These are phyloP conservation scores for Lentinula raphanica DNA, from an alignment of 768 basidiomycete genomes.

Conservation along the genomic window DNA sequence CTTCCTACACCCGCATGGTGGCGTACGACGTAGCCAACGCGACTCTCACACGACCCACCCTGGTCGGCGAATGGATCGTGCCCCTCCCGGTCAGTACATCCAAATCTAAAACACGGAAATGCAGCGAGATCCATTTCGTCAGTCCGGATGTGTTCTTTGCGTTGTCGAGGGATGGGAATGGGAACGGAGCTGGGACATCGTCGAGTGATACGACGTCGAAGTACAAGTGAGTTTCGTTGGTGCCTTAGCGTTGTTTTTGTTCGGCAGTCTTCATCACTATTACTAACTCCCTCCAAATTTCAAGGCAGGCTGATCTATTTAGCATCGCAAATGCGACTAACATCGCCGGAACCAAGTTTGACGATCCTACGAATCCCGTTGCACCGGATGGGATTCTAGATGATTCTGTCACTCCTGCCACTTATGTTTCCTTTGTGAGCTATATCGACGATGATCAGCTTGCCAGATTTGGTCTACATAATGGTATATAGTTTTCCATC, in stretches of 20 bases:
- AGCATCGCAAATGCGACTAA: conserved; percentile 55
- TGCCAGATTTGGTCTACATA: conserved; percentile 58
- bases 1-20: conserved; percentile 50
- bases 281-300: too few species aligned
- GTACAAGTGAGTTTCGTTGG: conserved; percentile 40
- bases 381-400: conserved; percentile 44
- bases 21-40: conserved; percentile 45
- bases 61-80: conserved; percentile 57
- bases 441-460: conserved; percentile 50
- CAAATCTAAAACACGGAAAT: conserved; percentile 44
- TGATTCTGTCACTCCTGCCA: conserved; percentile 42
- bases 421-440: conserved; percentile 53
- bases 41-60: conserved; percentile 21
- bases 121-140: conserved; percentile 57
- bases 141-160: conserved; percentile 50
- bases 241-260: neutral
- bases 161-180: conserved; percentile 56
- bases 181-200: conserved; percentile 37
- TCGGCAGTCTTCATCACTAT: neutral
- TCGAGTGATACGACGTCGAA: conserved; percentile 36
- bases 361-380: conserved; percentile 46
- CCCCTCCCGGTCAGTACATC: conserved; percentile 45
- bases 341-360: conserved; percentile 53
- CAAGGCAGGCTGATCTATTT: conserved; percentile 59
- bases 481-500: conserved; percentile 37